Percentiles rank a stretch among this genome's conserved stretches.
Conservation (phyloP, 768 basidiomycete species). For the Suillus sp. region DNA sequence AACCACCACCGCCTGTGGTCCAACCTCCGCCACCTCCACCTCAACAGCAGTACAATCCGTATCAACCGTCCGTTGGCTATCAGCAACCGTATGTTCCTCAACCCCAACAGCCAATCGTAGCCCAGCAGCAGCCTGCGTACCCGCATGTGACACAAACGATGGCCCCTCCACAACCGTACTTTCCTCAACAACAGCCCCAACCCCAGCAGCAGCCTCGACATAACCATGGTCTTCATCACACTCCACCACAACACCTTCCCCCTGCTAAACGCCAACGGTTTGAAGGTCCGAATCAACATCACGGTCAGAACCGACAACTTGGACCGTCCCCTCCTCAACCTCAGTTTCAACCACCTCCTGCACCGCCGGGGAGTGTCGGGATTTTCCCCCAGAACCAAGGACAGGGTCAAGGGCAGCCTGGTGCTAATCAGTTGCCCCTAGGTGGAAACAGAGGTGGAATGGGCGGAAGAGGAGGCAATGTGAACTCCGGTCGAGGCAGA, state of each 20-base stretch:
- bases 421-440: conserved; percentile 41
- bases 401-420: conserved; percentile 42
- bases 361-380: conserved; percentile 27
- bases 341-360: conserved; percentile 49
- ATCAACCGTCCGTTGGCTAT: conserved; percentile 69
- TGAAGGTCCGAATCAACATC: conserved; percentile 63
- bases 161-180: conserved; percentile 44
- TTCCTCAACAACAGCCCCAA: conserved; percentile 41
- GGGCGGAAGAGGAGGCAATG: conserved; percentile 44
- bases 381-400: conserved; percentile 32
- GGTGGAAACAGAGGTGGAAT: conserved; percentile 51
- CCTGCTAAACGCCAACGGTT: conserved; percentile 92
- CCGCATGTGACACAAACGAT: conserved; percentile 43
- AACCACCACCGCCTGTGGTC: conserved; percentile 51
- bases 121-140: conserved; percentile 42
- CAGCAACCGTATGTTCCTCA: conserved; percentile 71
- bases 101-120: conserved; percentile 50
- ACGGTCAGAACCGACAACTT: conserved; percentile 45
- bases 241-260: conserved; percentile 79
- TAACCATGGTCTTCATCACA: conserved; percentile 56
- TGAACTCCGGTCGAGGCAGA: conserved; percentile 40
- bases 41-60: conserved; percentile 71
- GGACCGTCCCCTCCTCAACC: conserved; percentile 54
- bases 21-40: conserved; percentile 56
- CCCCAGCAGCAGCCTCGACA: conserved; percentile 46